Evolutionary conservation across 2,329 filamentous ascomycete species (phyloP).

Genomic region (Fusarium virguliforme): DNA sequence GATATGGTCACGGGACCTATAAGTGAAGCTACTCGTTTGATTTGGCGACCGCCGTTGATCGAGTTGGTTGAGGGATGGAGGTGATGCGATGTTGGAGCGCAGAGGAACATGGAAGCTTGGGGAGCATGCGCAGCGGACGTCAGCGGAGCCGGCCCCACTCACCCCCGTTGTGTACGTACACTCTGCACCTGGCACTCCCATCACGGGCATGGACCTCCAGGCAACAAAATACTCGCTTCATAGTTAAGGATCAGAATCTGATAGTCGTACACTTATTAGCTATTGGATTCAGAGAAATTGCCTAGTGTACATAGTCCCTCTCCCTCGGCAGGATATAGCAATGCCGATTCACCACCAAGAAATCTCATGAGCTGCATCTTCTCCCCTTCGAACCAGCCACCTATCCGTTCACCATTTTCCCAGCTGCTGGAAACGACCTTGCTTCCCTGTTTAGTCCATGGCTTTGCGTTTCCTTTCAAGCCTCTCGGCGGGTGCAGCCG

Average conservation of each 20-base stretch:
- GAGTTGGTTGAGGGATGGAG: slow-evolving; percentile 39
- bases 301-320: background rate
- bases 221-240: background rate
- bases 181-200: background rate
- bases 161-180: slow-evolving; percentile 40
- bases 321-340: background rate
- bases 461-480: background rate
- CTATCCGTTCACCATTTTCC: background rate
- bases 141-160: slow-evolving; percentile 47
- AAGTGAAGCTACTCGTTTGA: slow-evolving; percentile 26
- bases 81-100: slow-evolving; percentile 35
- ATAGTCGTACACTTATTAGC: background rate
- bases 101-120: slow-evolving; percentile 42
- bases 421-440: background rate
- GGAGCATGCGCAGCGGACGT: slow-evolving; percentile 41
- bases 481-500: background rate
- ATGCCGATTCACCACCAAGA: background rate
- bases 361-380: background rate
- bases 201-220: background rate
- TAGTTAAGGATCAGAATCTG: background rate
- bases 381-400: background rate
- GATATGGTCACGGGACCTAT: slow-evolving; percentile 19
- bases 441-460: background rate
- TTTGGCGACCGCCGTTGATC: slow-evolving; percentile 19
- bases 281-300: background rate